Base-by-base conservation (phyloP, 192 early-diverging fungal genomes). In the Coemansia sp. region DNA sequence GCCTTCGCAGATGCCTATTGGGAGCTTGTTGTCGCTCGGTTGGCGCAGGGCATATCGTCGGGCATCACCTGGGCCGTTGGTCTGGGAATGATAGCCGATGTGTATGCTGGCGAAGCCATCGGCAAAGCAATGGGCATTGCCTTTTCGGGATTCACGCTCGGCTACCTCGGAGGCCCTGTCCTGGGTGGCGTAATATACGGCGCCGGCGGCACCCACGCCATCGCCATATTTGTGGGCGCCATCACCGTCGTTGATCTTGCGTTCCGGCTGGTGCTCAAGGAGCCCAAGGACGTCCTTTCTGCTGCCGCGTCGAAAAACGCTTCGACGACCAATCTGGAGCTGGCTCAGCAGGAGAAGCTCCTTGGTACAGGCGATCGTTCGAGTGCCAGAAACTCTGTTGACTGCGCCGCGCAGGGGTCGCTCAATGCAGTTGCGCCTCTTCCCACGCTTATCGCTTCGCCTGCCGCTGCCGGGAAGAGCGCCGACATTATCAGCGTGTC, bases 21-120 rank as follows among this genome's bases (percentile, higher is more conserved):
- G 77, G 81, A 85, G 57, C 80, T 92, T 2, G 75, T 90, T 1
- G 22, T 89, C 0, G 90, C 89, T 3, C 79, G 90, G 28, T 66
- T 92, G 23, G 84, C 84, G 2, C 89, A 90, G 61, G 90, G 90
- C 57, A 68, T 87, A 23, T 81, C 90, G 5, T 88, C 87, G 39
- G 90, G 88, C 34, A 86, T 87, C 20, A 85, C 85, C 22, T 90
- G 89, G 88, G 84, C 90, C 4, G 83, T 90, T 49, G 85, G 85
- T 4, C 73, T 90, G 25, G 87, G 84, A 19, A 85, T 90, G 86
- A 67, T 91, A 16, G 87, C 88, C 20, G 88, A 91, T 61, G 84
- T 87, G 0, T 91, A 86, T 42, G 73, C 81, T 4, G 83, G 83
- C 23, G 73, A 83, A n/a, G 83, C 78, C 27, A 67, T 88, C 9